A percentile compares a stretch with the other conserved stretches of the same genome.
Evolutionary conservation across 169 alveolate genomes (phyloP).

Genomic region (Cryptosporidium meleagridis): DNA sequence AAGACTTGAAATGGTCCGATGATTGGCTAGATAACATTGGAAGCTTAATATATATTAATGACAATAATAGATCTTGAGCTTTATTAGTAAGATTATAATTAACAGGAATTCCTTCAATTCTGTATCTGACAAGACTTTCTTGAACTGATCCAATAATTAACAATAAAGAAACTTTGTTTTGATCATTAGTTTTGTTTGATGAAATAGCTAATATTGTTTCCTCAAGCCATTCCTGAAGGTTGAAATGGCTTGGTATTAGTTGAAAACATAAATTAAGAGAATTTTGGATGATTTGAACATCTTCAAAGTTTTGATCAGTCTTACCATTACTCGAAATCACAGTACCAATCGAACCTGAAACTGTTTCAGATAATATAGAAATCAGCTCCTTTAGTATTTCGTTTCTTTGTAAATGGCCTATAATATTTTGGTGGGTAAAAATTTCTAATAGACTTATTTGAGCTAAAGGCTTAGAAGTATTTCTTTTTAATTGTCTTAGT

Average conservation of each 20-base stretch:
- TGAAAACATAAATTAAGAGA: slow-evolving; percentile 32
- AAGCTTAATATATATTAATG: slow-evolving; percentile 10
- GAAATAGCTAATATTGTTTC: slow-evolving; percentile 16
- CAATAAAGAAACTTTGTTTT: slow-evolving; percentile 15
- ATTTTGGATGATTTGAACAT: slow-evolving; percentile 11
- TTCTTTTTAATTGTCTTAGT: slow-evolving; percentile 29
- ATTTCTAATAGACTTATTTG: not conserved
- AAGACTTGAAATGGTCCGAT: slow-evolving; percentile 34
- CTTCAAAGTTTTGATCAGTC: slow-evolving; percentile 2
- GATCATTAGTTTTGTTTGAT: slow-evolving; percentile 5
- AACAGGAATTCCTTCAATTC: not conserved
- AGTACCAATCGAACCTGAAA: slow-evolving; percentile 26
- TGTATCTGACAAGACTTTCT: not conserved
- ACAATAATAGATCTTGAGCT: slow-evolving; percentile 30
- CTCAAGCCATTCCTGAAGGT: not conserved
- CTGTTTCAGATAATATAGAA: not conserved
- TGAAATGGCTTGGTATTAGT: not conserved
- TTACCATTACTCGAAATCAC: slow-evolving; percentile 3
- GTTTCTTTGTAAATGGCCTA: not conserved
- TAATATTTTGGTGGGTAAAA: not conserved
- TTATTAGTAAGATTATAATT: not conserved
- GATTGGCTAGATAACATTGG: slow-evolving; percentile 21
- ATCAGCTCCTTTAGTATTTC: not conserved
- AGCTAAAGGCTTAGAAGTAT: not conserved
- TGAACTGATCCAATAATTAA: not conserved